Evolutionary conservation across 768 basidiomycete species (phyloP), one percentile per base, ranked within the genome.

Genomic region (Gymnopilus junonius): DNA sequence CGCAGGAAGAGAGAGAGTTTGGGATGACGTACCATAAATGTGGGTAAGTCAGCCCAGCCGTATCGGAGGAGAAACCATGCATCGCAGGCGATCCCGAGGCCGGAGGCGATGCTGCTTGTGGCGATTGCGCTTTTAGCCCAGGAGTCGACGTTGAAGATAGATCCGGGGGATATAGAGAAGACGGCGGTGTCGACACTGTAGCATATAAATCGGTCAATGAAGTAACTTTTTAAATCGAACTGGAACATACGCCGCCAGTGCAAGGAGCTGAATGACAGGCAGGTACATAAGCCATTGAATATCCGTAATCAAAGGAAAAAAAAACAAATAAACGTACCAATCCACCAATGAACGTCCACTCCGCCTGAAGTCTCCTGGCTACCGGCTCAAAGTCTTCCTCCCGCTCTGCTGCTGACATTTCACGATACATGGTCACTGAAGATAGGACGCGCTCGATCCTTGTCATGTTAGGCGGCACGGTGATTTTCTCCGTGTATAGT

Each of bases 1-100:
- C 25, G 34, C 45, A 34, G 40, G 58, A 32, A 17, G n/a, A n/a
- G n/a, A n/a, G n/a, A n/a, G n/a, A n/a, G n/a, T n/a, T n/a, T n/a
- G n/a, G 34, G 25, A 32, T 14, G n/a, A 73, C 83, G n/a, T n/a
- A n/a, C n/a, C n/a, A n/a, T n/a, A n/a, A n/a, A n/a, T n/a, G n/a
- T n/a, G n/a, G n/a, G n/a, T n/a, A n/a, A 65, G 58, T 83, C 81
- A 3, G 77, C 80, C 73, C 86, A 85, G 64, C 77, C 81, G 71
- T 92, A 93, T 2, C 79, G 76, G 4, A 92, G 73, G 21, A 91
- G 71, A 72, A 91, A 87, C 88, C 88, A 92, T 0, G 85, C 82
- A 53, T 86, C 85, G 58, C 83, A 81, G 6, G 84, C 75, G 55
- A 91, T 83, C 1, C 91, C 91, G 17, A 92, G 78, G 0, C 87